Conservation (phyloP, 345 rosid species). For the Hirschfeldia incana region DNA sequence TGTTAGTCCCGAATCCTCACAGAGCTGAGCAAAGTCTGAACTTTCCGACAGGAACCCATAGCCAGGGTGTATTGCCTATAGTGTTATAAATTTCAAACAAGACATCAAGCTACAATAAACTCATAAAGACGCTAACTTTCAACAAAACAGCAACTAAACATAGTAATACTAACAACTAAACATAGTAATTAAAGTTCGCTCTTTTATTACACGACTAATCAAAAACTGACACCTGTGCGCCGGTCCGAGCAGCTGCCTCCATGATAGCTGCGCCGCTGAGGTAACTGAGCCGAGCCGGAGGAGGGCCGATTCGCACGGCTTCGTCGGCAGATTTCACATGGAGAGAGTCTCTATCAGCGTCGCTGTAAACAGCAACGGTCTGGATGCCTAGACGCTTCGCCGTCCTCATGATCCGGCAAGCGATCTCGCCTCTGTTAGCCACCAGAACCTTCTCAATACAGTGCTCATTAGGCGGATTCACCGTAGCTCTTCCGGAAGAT, state of each 20-base stretch:
- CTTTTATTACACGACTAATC: background rate
- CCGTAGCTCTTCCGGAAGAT: background rate
- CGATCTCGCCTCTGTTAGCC: slow-evolving; percentile 87
- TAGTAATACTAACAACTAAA: background rate
- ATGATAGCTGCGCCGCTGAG: slow-evolving; percentile 59
- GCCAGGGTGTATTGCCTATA: slow-evolving; percentile 89
- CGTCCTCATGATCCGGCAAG: slow-evolving; percentile 81
- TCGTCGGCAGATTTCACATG: slow-evolving; percentile 91
- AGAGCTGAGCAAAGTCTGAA: slow-evolving; percentile 76
- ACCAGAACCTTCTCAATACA: slow-evolving; percentile 73
- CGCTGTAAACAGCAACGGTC: slow-evolving; percentile 88
- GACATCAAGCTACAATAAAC: slow-evolving; percentile 17
- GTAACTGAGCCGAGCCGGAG: slow-evolving; percentile 86
- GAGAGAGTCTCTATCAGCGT: slow-evolving; percentile 76
- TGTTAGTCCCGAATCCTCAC: slow-evolving; percentile 73
- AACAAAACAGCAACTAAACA: background rate
- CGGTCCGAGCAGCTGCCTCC: slow-evolving; percentile 74
- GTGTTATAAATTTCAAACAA: slow-evolving; percentile 18
- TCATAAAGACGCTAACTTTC: too few relatives aligned
- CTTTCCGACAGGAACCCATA: slow-evolving; percentile 93
- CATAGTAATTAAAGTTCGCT: background rate
- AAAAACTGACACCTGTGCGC: slow-evolving; percentile 65
- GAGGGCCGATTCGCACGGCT: slow-evolving; percentile 75
- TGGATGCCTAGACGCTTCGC: slow-evolving; percentile 77
- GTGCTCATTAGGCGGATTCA: slow-evolving; percentile 20